These are phyloP conservation scores for Pueraria montana DNA, from an alignment of 306 rosid genomes.

Conservation along the genomic window DNA sequence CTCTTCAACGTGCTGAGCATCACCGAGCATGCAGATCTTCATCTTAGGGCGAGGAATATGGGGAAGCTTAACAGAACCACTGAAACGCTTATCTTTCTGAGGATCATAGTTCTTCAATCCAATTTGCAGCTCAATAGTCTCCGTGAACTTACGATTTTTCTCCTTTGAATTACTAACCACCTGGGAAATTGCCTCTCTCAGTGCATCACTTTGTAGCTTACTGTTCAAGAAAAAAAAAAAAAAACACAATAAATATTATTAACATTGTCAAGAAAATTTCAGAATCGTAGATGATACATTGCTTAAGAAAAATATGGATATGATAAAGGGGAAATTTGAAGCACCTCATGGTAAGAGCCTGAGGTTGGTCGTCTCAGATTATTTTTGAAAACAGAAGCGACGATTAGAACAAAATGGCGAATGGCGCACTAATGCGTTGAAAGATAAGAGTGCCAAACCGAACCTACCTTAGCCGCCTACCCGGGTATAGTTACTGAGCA, in stretches of 20 bases:
- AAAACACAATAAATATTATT: background rate
- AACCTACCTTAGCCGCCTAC: background rate
- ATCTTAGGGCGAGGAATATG: background rate
- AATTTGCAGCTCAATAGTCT: background rate
- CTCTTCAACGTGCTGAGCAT: background rate
- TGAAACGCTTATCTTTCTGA: conserved; percentile 1
- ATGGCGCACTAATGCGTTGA: background rate
- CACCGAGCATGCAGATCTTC: background rate
- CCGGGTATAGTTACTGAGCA: background rate
- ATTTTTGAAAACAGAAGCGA: background rate
- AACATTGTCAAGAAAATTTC: background rate
- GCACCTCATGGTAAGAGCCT: background rate
- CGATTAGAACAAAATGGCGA: background rate
- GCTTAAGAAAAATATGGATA: too few relatives aligned
- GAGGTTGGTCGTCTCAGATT: background rate
- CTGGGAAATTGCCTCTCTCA: background rate
- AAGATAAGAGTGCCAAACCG: background rate
- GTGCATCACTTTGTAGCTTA: conserved; percentile 3
- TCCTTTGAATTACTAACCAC: background rate
- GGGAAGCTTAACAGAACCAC: background rate
- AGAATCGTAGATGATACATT: background rate
- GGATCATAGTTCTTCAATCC: background rate
- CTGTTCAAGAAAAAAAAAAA: background rate
- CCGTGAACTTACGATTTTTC: background rate
- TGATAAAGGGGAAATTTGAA: background rate